A percentile compares a stretch with the other conserved stretches of the same genome.
These are phyloP conservation scores for Jamesozyma piceae DNA, from an alignment of 805 yeast genomes.

Conservation along the genomic window DNA sequence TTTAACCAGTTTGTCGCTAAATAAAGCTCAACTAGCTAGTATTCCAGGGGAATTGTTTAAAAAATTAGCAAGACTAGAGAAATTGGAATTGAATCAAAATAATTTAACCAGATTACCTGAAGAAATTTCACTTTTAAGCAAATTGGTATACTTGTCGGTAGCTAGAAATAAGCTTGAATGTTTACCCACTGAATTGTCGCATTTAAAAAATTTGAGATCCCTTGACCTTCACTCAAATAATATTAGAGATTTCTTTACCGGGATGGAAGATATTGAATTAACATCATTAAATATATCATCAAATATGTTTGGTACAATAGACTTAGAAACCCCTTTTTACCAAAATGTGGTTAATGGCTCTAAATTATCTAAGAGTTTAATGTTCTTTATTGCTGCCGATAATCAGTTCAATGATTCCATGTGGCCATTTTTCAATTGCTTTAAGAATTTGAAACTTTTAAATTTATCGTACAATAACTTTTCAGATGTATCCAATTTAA, in stretches of 20 bases:
- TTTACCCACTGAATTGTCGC: constrained; percentile 58
- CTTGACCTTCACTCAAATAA: constrained; percentile 83
- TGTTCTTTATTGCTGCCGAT: constrained; percentile 62
- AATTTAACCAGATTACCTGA: constrained; percentile 70
- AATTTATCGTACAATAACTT: constrained; percentile 80
- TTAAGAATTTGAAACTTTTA: constrained; percentile 49
- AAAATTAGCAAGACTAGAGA: constrained; percentile 58
- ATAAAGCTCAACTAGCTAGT: constrained; percentile 73
- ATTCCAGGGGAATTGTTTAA: constrained; percentile 56
- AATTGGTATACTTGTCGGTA: constrained; percentile 57
- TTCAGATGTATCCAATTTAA: constrained; percentile 72
- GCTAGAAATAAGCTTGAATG: constrained; percentile 65
- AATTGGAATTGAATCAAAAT: constrained; percentile 68
- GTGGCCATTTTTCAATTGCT: constrained; percentile 55
- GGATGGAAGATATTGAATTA: constrained; percentile 57
- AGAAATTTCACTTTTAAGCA: constrained; percentile 49
- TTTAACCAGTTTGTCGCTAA: constrained; percentile 63
- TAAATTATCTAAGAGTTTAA: constrained; percentile 41
- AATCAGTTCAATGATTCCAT: constrained; percentile 73
- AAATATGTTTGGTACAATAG: constrained; percentile 42
- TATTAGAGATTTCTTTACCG: constrained; percentile 56
- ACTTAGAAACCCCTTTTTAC: constrained; percentile 29
- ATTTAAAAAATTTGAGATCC: constrained; percentile 47
- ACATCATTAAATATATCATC: constrained; percentile 62
- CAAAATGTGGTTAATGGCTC: constrained; percentile 35